Conservation (phyloP, 2,329 filamentous ascomycete species). For the Penicillium vulpinum region DNA sequence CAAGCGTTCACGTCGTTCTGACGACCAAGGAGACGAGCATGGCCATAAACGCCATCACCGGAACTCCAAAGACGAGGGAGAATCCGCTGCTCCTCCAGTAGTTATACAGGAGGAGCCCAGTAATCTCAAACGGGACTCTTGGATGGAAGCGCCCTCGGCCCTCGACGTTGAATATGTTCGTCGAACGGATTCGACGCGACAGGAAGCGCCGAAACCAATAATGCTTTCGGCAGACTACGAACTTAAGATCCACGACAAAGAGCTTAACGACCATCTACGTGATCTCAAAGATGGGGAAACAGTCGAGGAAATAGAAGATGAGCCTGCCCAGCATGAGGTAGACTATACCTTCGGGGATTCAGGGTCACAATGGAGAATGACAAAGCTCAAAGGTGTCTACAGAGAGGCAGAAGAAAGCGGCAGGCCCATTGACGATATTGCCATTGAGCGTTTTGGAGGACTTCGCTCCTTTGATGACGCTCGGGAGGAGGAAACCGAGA, state of each 20-base stretch:
- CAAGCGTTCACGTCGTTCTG: conserved; percentile 63
- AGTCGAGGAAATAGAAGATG: conserved; percentile 54
- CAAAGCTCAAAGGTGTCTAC: conserved; percentile 84
- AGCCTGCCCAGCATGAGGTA: conserved; percentile 62
- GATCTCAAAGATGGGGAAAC: conserved; percentile 60
- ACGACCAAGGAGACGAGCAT: conserved; percentile 52
- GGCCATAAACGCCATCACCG: conserved; percentile 52
- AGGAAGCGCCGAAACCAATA: conserved; percentile 41
- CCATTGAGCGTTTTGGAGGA: conserved; percentile 76
- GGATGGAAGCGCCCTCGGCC: conserved; percentile 89
- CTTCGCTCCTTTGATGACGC: conserved; percentile 87
- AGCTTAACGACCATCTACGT: conserved; percentile 73
- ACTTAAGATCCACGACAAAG: conserved; percentile 73
- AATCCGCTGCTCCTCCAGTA: conserved; percentile 30
- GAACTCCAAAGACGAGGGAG: conserved; percentile 44
- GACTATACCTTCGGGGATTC: conserved; percentile 85
- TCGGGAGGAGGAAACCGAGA: conserved; percentile 85
- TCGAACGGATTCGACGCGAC: conserved; percentile 61
- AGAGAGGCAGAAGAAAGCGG: conserved; percentile 72
- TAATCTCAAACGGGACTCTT: conserved; percentile 71
- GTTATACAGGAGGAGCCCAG: conserved; percentile 44
- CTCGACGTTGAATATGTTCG: conserved; percentile 76
- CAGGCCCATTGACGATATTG: conserved; percentile 75
- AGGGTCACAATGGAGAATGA: conserved; percentile 95
- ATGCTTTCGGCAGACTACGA: conserved; percentile 60